Base-by-base conservation (phyloP, 805 yeast species). In the Ogataea ganodermae region DNA sequence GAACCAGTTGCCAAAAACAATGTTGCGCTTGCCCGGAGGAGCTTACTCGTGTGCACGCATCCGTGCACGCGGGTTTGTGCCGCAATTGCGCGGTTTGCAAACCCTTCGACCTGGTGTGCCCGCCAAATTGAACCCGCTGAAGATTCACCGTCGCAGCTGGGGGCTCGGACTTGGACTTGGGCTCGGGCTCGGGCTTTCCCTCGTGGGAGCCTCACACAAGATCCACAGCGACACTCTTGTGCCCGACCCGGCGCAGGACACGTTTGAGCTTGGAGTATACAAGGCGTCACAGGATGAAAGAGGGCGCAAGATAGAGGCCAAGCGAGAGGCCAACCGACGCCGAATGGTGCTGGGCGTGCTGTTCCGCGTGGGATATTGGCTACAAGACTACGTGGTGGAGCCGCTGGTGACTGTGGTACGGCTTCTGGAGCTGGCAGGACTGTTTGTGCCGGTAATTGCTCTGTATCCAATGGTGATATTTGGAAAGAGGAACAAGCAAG, bases 381-480 rank as follows among this genome's bases (percentile, higher is more conserved):
- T 80, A 1, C 61, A 68, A 1, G 90, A 85, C 58, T 78, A 78
- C 57, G 16, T 87, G 0, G 61, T 80, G 42, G 94, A 88, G 51
- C 96, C 97, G 0, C 21, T 84, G 1, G 70, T 80, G 1, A 89
- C 95, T 0, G 56, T 83, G 30, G 69, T 80, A 0, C 71, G 99
- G 33, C 86, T 91, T 56, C 30, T 84, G 6, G 88, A 90, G 60
- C 69, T 92, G 38, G 70, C 86, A 0, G 49, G 70, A 1, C 67
- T 91, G 1, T 87, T 92, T 49, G 40, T 84, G 2, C 98, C 98
- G 0, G 76, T 90, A 5, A 50, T 89, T 3, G 28, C 83, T 6
- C 45, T 76, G 0, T 74, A 80, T n/a, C 97, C 97, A 1, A 69
- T 88, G 3, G 59, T 76, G 32, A 76, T 72, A 67, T 71, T 78